Evolutionary conservation across 495 filamentous ascomycete species (phyloP), one percentile per base, ranked within the genome.

Genomic region (Daldinia caldariorum): DNA sequence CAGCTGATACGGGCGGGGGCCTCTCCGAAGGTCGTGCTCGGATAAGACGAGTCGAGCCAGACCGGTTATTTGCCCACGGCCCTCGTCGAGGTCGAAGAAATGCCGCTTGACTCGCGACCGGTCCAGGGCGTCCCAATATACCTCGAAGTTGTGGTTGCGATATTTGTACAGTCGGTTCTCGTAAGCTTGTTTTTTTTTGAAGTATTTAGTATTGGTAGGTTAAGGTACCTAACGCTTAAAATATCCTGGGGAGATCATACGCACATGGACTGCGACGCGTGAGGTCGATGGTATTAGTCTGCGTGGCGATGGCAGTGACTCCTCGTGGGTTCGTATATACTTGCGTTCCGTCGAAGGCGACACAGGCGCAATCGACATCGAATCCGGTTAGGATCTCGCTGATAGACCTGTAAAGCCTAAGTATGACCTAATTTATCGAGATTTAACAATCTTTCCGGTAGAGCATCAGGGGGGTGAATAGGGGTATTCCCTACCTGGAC

Each of bases 301-400:
- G 41, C 7, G 41, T 45, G 41, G 41, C 10, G n/a, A 45, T 45
- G 41, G 41, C 16, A 20, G 41, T 45, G 41, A 45, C 16, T 7
- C 41, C 41, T 45, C 41, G 41, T n/a, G 41, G 41, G 7, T 45
- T 45, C 2, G 41, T 45, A 16, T 45, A 45, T 16, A 18, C 41
- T 45, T 45, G 41, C 16, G 41, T 45, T 18, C 16, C 41, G 41
- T 45, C 41, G 41, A 45, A 45, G 41, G 41, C 41, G 16, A 45
- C 41, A 45, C 41, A 45, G 16, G 41, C 41, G n/a, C n/a, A 45
- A 18, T 45, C 16, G 41, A 45, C 41, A 45, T 45, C 16, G 10
- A 45, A 45, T 3, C 41, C 41, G 18, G 41, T 45, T 45, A 45
- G n/a, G n/a, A 45, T 18, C 6, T 45, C 41, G n/a, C 41, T 45